Conservation (phyloP, 1,139 yeast species). For the Lodderomyces margitis region DNA sequence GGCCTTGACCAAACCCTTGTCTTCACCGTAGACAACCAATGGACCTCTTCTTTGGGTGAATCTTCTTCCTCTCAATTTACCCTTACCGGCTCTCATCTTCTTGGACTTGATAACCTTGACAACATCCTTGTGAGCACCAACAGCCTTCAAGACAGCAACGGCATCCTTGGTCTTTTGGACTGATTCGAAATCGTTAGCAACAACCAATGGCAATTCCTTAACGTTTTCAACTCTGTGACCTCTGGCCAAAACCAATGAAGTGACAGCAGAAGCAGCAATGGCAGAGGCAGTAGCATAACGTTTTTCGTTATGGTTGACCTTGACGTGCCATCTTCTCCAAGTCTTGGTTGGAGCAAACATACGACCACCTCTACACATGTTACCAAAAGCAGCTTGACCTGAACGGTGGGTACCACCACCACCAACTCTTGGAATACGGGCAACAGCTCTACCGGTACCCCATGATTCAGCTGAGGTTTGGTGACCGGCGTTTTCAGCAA, state of each 20-base stretch:
- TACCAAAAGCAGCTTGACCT: conserved; percentile 99
- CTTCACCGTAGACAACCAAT: conserved; percentile 96
- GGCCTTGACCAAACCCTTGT: conserved; percentile 97
- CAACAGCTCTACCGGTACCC: conserved; percentile 99
- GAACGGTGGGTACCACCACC: conserved; percentile 99
- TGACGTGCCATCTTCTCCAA: conserved; percentile 99
- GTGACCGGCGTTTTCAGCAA: conserved; percentile 98
- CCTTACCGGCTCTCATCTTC: conserved; percentile 99
- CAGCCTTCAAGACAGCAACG: conserved; percentile 95
- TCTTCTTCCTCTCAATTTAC: conserved; percentile 99
- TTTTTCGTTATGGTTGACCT: conserved; percentile 99
- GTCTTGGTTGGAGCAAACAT: conserved; percentile 99
- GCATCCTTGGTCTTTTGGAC: conserved; percentile 98
- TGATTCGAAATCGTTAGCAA: conserved; percentile 89
- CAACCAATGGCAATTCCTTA: conserved; percentile 98
- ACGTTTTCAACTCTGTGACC: conserved; percentile 99
- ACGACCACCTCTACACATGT: conserved; percentile 99
- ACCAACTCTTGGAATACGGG: conserved; percentile 99
- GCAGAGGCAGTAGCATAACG: conserved; percentile 99
- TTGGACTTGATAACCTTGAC: conserved; percentile 97
- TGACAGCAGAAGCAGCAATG: conserved; percentile 98
- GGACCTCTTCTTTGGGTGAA: conserved; percentile 99
- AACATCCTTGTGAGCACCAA: conserved; percentile 98
- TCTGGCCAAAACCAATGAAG: conserved; percentile 98
- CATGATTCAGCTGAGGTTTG: conserved; percentile 99